A percentile compares a stretch with the other conserved stretches of the same genome.
These are phyloP conservation scores for Podosphaera fusca DNA, from an alignment of 2,329 filamentous ascomycete genomes.

Conservation along the genomic window DNA sequence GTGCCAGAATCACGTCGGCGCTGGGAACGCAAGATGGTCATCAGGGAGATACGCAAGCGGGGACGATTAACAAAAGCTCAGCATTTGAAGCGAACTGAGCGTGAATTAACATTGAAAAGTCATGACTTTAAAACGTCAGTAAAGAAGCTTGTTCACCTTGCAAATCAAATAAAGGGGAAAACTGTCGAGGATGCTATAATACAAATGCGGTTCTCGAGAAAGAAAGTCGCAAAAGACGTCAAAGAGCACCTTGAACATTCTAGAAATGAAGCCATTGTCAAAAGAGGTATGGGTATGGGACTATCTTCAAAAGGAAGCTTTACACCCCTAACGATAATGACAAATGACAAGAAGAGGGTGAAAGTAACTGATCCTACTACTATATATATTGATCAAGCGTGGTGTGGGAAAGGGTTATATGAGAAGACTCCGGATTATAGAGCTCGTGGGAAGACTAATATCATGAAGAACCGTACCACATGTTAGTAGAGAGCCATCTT, in stretches of 20 bases:
- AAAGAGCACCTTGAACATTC: slow-evolving; percentile 59
- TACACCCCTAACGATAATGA: slow-evolving; percentile 35
- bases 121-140: slow-evolving; percentile 58
- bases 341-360: slow-evolving; percentile 53
- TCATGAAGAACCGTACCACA: slow-evolving; percentile 48
- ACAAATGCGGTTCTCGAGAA: slow-evolving; percentile 90
- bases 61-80: slow-evolving; percentile 44
- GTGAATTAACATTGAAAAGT: slow-evolving; percentile 34
- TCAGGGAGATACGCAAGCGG: slow-evolving; percentile 45
- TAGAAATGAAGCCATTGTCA: slow-evolving; percentile 56
- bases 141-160: slow-evolving; percentile 77
- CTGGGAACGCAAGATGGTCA: slow-evolving; percentile 69
- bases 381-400: slow-evolving; percentile 80
- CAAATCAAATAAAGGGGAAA: slow-evolving; percentile 79
- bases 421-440: slow-evolving; percentile 40
- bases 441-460: slow-evolving; percentile 47
- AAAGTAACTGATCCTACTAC: slow-evolving; percentile 50
- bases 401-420: slow-evolving; percentile 59
- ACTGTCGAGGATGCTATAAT: slow-evolving; percentile 78
- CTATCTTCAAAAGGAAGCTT: slow-evolving; percentile 13
- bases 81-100: slow-evolving; percentile 40
- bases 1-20: slow-evolving; percentile 44
- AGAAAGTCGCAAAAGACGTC: slow-evolving; percentile 70
- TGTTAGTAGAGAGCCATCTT: slow-evolving; percentile 30
- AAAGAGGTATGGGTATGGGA: slow-evolving; percentile 61